Percentiles rank a stretch among this genome's conserved stretches.
Evolutionary conservation across 2,329 filamentous ascomycete species (phyloP).

Genomic region (Trichophyton benhamiae): DNA sequence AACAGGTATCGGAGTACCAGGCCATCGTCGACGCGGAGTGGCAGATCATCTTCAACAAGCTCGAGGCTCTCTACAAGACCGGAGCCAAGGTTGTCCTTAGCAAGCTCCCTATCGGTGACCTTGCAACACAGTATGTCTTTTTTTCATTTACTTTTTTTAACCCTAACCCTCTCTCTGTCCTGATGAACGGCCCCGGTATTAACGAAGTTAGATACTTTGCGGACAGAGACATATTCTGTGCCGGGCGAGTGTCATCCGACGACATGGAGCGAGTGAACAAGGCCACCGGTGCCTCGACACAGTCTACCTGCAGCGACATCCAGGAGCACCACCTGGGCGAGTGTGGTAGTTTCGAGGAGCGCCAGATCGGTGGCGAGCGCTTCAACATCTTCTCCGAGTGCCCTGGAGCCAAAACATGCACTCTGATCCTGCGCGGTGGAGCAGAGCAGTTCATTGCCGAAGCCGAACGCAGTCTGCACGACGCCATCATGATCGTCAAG

Average conservation of each 20-base stretch:
- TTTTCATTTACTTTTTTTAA: not conserved
- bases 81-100: slow-evolving; percentile 95
- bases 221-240: slow-evolving; percentile 96
- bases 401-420: slow-evolving; percentile 92
- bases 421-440: slow-evolving; percentile 82
- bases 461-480: slow-evolving; percentile 92
- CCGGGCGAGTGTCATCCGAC: slow-evolving; percentile 77
- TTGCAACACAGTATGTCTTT: slow-evolving; percentile 65
- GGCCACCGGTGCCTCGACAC: slow-evolving; percentile 80
- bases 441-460: slow-evolving; percentile 99
- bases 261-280: slow-evolving; percentile 95
- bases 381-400: slow-evolving; percentile 99
- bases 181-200: not conserved
- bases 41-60: slow-evolving; percentile 99
- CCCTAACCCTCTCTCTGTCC: not conserved
- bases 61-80: slow-evolving; percentile 85
- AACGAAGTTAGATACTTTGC: slow-evolving; percentile 62
- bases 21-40: slow-evolving; percentile 98
- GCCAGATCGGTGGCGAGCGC: slow-evolving; percentile 90
- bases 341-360: slow-evolving; percentile 84
- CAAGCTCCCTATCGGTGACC: slow-evolving; percentile 91
- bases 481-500: slow-evolving; percentile 99
- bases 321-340: slow-evolving; percentile 76
- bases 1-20: slow-evolving; percentile 98
- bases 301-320: slow-evolving; percentile 96